Evolutionary conservation across 768 basidiomycete species (phyloP).

Genomic region (Lyophyllum semitale): DNA sequence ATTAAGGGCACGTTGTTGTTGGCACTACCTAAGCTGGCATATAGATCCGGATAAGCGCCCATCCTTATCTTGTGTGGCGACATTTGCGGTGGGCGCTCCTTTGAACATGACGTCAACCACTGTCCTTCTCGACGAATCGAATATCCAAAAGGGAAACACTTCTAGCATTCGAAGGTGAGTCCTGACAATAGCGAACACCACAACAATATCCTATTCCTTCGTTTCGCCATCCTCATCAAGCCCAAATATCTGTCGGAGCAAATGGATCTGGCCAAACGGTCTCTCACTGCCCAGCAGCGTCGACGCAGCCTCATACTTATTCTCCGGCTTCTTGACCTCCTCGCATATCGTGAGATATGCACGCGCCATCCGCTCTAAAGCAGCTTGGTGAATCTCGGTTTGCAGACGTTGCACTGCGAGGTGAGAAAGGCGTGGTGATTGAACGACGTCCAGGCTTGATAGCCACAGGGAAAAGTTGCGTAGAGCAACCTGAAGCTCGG

Average conservation of each 20-base stretch:
- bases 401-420: conserved; percentile 71
- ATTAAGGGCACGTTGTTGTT: background rate
- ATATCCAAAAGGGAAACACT: background rate
- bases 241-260: conserved; percentile 80
- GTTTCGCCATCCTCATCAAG: conserved; percentile 45
- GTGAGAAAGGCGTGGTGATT: conserved; percentile 76
- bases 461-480: conserved; percentile 83
- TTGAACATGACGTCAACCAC: background rate
- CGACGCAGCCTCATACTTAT: conserved; percentile 88
- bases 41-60: background rate
- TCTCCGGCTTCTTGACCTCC: conserved; percentile 71
- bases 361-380: conserved; percentile 63
- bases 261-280: conserved; percentile 77
- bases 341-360: conserved; percentile 78
- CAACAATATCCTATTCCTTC: background rate
- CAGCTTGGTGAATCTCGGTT: conserved; percentile 72
- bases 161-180: background rate
- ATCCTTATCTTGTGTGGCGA: too few species aligned
- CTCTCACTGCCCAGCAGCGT: conserved; percentile 82
- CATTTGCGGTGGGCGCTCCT: too few species aligned
- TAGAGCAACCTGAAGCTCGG: conserved; percentile 63
- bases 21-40: too few species aligned
- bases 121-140: too few species aligned
- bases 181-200: background rate
- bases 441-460: conserved; percentile 75